Conservation (phyloP, 176 grass and related monocot species). For the Avena sativa region DNA sequence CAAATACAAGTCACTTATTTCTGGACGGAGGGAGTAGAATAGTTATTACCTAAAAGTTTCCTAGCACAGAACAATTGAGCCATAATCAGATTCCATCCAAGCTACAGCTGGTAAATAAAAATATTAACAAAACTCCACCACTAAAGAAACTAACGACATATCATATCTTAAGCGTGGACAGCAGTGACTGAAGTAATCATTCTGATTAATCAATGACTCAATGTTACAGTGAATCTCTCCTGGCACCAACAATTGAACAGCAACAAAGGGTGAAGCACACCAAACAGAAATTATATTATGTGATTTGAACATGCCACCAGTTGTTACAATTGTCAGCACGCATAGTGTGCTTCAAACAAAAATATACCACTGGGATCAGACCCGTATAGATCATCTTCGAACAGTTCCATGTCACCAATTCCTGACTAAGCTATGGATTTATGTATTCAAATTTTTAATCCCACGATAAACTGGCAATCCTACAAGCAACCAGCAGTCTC, state of each 20-base stretch:
- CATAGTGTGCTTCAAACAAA: background rate
- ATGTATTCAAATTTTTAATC: background rate
- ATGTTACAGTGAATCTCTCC: conserved; percentile 21
- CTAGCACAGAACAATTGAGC: conserved; percentile 6
- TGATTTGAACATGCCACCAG: background rate
- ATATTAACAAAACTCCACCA: background rate
- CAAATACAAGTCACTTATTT: too few relatives aligned
- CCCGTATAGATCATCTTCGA: background rate
- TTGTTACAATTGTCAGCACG: background rate
- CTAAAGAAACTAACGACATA: background rate
- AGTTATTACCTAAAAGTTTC: conserved; percentile 11
- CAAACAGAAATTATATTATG: conserved; percentile 2
- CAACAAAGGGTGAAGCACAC: background rate
- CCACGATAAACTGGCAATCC: background rate
- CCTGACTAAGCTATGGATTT: background rate
- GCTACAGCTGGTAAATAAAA: conserved; percentile 14
- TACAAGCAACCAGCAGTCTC: conserved; percentile 20
- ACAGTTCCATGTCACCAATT: background rate
- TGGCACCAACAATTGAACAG: background rate
- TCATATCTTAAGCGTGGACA: background rate
- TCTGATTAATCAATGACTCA: background rate
- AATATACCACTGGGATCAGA: background rate
- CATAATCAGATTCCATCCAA: conserved; percentile 5
- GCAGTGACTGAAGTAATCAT: background rate
- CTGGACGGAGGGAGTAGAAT: background rate